These are phyloP conservation scores for Cyanidiococcus yangmingshanensis DNA, from an alignment of 23 red algal genomes.

Conservation along the genomic window DNA sequence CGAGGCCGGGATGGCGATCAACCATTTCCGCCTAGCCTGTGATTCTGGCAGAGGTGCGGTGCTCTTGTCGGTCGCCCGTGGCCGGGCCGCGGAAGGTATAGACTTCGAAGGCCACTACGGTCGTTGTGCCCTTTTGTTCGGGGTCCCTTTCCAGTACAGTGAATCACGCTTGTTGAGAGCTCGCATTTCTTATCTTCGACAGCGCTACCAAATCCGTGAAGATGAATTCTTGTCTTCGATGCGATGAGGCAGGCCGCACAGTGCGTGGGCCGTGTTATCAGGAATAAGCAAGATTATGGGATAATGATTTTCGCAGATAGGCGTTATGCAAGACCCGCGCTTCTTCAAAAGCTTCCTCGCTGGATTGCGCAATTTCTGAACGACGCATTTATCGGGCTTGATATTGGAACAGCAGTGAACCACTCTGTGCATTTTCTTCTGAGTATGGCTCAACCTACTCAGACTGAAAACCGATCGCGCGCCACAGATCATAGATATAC, in stretches of 20 bases:
- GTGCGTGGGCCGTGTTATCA: slow-evolving; percentile 29
- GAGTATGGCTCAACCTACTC: slow-evolving; percentile 14
- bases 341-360: slow-evolving; percentile 23
- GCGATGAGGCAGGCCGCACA: slow-evolving; percentile 34
- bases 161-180: slow-evolving; percentile 22
- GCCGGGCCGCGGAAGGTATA: slow-evolving; percentile 27
- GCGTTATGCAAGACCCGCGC: slow-evolving; percentile 14
- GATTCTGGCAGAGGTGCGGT: slow-evolving; percentile 25
- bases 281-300: slow-evolving; percentile 30
- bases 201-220: slow-evolving; percentile 26
- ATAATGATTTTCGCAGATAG: slow-evolving; percentile 33
- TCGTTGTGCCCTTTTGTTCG: slow-evolving; percentile 21
- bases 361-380: slow-evolving; percentile 27
- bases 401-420: slow-evolving; percentile 15
- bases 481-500: too few species aligned
- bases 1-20: slow-evolving; percentile 18
- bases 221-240: slow-evolving; percentile 29
- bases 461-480: too few species aligned
- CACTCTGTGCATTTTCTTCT: slow-evolving; percentile 7
- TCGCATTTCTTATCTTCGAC: slow-evolving; percentile 5
- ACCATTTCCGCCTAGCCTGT: slow-evolving; percentile 21
- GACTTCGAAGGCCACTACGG: slow-evolving; percentile 34
- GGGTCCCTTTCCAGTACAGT: slow-evolving; percentile 32
- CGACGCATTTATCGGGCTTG: slow-evolving; percentile 19
- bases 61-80: slow-evolving; percentile 26